Evolutionary conservation across 495 filamentous ascomycete genomes (phyloP).

Genomic region (Diplogelasinospora grovesii): DNA sequence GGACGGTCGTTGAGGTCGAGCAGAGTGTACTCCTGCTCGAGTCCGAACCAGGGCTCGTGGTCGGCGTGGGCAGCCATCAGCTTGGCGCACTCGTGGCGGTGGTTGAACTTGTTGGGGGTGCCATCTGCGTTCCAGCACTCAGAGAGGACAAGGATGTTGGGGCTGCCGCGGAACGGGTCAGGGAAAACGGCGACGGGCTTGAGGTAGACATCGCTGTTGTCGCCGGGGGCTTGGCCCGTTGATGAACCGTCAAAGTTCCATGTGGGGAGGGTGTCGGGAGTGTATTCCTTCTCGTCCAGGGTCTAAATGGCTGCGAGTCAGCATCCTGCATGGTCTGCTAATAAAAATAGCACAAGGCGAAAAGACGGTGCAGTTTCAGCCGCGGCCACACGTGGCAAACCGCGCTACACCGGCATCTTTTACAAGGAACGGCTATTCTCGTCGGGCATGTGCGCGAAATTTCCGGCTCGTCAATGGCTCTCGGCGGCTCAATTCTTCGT

Average conservation of each 20-base stretch:
- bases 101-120: slow-evolving; percentile 97
- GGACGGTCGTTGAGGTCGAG: slow-evolving; percentile 82
- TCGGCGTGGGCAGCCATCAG: slow-evolving; percentile 82
- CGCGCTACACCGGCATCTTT: no score
- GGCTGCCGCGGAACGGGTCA: slow-evolving; percentile 76
- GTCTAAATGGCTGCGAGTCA: slow-evolving; percentile 52
- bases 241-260: slow-evolving; percentile 99
- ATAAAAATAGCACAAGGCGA: not conserved
- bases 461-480: not conserved
- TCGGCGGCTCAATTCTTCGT: not conserved
- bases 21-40: slow-evolving; percentile 75
- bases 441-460: not conserved
- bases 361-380: no score
- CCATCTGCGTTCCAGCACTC: slow-evolving; percentile 97
- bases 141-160: slow-evolving; percentile 92
- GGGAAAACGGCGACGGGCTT: slow-evolving; percentile 33
- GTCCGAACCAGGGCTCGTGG: slow-evolving; percentile 92
- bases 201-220: slow-evolving; percentile 98
- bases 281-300: slow-evolving; percentile 52
- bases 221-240: slow-evolving; percentile 86
- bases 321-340: slow-evolving; percentile 12
- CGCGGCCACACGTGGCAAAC: no score
- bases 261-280: slow-evolving; percentile 79
- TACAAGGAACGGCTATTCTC: not conserved
- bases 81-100: slow-evolving; percentile 59